A percentile compares a stretch with the other conserved stretches of the same genome.
These are phyloP conservation scores for Asterionellopsis glacialis DNA, from an alignment of 108 stramenopile species.

Conservation along the genomic window DNA sequence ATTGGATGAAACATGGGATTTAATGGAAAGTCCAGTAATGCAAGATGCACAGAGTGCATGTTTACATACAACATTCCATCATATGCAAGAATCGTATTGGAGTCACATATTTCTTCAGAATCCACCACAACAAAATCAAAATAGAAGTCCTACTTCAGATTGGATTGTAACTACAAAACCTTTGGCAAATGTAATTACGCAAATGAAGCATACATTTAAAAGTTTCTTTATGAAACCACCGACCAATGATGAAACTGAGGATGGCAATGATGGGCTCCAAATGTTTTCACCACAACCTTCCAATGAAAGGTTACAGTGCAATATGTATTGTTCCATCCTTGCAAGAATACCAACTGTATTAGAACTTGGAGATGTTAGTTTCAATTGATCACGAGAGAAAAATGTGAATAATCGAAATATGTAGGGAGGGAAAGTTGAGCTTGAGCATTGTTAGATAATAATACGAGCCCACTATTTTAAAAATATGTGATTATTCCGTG, in stretches of 20 bases:
- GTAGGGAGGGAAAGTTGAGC: no score
- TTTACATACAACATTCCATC: conserved; percentile 26
- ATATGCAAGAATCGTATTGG: conserved; percentile 19
- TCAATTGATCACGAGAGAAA: conserved; percentile 11
- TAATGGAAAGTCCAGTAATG: conserved; percentile 42
- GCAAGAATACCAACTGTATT: conserved; percentile 21
- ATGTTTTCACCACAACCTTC: no score
- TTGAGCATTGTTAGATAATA: no score
- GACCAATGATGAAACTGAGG: conserved; percentile 5
- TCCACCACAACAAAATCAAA: neutral
- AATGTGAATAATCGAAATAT: no score
- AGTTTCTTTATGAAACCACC: conserved; percentile 29
- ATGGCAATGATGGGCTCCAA: no score
- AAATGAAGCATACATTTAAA: conserved; percentile 23
- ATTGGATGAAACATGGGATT: conserved; percentile 45
- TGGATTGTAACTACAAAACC: conserved; percentile 11
- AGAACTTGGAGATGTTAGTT: conserved; percentile 36
- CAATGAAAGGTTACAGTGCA: conserved; percentile 20
- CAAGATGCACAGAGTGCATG: conserved; percentile 27
- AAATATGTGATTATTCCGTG: no score
- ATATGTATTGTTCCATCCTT: conserved; percentile 25
- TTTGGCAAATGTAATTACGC: conserved; percentile 30
- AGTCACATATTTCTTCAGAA: conserved; percentile 18
- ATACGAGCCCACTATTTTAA: no score
- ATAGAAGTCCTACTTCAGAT: neutral